Percentiles rank a stretch among this genome's conserved stretches.
Evolutionary conservation across 2,329 filamentous ascomycete genomes (phyloP).

Genomic region (Canariomyces notabilis): DNA sequence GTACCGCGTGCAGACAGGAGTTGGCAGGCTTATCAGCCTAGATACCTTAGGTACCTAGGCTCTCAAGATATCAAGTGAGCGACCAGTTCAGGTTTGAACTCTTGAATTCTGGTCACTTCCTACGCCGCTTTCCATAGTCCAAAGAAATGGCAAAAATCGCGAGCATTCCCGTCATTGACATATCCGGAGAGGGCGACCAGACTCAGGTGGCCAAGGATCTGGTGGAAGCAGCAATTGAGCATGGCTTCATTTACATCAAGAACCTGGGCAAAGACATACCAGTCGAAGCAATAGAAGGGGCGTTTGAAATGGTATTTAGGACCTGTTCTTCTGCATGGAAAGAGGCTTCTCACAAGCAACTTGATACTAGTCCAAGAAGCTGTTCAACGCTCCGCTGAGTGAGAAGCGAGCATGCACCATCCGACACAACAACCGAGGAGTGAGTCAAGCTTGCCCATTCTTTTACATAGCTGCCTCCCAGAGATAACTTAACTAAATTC

Average conservation of each 20-base stretch:
- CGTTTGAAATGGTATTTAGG: constrained; percentile 65
- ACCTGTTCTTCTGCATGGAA: constrained; percentile 3
- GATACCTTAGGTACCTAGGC: no score
- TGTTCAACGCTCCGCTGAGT: constrained; percentile 65
- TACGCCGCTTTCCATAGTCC: not conserved
- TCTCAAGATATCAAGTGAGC: no score
- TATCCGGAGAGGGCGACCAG: constrained; percentile 57
- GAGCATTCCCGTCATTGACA: constrained; percentile 76
- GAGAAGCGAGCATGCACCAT: constrained; percentile 75
- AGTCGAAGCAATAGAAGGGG: constrained; percentile 57
- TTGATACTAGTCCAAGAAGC: constrained; percentile 58
- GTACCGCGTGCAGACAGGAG: no score
- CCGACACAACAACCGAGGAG: constrained; percentile 71
- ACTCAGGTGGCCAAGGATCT: constrained; percentile 59
- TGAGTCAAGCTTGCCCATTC: constrained; percentile 1
- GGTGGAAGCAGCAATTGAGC: constrained; percentile 71
- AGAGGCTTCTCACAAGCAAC: not conserved
- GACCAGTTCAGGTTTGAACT: no score
- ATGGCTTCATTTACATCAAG: constrained; percentile 87
- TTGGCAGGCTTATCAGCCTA: no score
- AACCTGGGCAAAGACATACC: constrained; percentile 68
- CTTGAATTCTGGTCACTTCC: no score
- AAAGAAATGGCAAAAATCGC: constrained; percentile 31
- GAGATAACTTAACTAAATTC: not conserved
- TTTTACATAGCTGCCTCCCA: not conserved